phyloP scores from a whole-genome alignment of 495 filamentous ascomycete genomes.

The Penicillium herquei region DNA sequence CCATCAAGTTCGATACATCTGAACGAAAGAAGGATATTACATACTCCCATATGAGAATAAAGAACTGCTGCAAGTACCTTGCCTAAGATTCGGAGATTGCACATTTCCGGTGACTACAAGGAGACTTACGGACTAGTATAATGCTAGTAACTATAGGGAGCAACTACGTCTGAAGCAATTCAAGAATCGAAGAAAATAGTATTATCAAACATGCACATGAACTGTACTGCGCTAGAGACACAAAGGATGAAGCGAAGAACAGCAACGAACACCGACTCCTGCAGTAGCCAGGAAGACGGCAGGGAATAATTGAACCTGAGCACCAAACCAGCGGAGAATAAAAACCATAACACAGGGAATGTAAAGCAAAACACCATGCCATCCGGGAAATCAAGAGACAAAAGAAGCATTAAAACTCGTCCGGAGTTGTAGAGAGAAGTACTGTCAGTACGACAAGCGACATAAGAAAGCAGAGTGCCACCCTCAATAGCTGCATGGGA shows the following conservation, averaged over 20 bases:
- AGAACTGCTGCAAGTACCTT: no score
- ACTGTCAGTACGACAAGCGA: slow-evolving; percentile 2
- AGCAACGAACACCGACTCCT: slow-evolving; percentile 14
- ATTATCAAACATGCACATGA: slow-evolving; percentile 19
- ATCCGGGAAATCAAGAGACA: slow-evolving; percentile 8
- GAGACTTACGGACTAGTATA: no score
- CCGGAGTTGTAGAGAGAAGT: slow-evolving; percentile 11
- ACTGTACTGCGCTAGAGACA: slow-evolving; percentile 24
- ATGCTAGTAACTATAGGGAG: neutral
- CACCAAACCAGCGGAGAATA: slow-evolving; percentile 12
- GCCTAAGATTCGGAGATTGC: no score
- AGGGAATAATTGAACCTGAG: slow-evolving; percentile 23
- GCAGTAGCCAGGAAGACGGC: slow-evolving; percentile 7
- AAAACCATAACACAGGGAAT: slow-evolving; percentile 20
- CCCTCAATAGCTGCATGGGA: slow-evolving; percentile 3
- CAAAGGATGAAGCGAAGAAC: slow-evolving; percentile 5
- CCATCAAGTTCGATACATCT: no score
- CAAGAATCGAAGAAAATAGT: slow-evolving; percentile 10
- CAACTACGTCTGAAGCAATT: neutral
- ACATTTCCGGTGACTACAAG: no score
- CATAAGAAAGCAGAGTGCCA: slow-evolving; percentile 9
- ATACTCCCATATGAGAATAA: no score
- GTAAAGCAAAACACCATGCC: slow-evolving; percentile 27
- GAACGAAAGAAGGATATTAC: no score
- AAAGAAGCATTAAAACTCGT: slow-evolving; percentile 18